These are phyloP conservation scores for Rhodotorula sp. DNA, from an alignment of 1,284 basidiomycete genomes.

Conservation along the genomic window DNA sequence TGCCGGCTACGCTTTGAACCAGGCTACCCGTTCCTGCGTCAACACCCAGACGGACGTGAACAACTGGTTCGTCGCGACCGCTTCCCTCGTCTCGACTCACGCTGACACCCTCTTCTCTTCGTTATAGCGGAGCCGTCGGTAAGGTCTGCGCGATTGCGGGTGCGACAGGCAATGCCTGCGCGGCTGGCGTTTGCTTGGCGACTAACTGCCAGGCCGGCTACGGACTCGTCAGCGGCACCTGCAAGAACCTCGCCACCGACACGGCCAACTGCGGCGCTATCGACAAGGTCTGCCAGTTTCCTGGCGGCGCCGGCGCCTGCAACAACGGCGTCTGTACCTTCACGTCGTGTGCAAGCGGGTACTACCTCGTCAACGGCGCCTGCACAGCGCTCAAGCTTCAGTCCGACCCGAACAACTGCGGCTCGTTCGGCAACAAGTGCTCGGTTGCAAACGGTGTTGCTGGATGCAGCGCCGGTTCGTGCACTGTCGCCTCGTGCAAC, in stretches of 20 bases:
- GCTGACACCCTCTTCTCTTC: too few relatives aligned
- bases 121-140: slow-evolving; percentile 17
- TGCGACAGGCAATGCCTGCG: slow-evolving; percentile 21
- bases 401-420: slow-evolving; percentile 31
- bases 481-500: slow-evolving; percentile 22
- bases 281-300: slow-evolving; percentile 24
- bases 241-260: slow-evolving; percentile 8
- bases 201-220: slow-evolving; percentile 21
- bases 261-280: slow-evolving; percentile 32
- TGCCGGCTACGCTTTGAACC: slow-evolving; percentile 12
- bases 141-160: slow-evolving; percentile 8
- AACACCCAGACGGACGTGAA: slow-evolving; percentile 7
- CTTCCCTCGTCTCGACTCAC: too few relatives aligned
- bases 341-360: slow-evolving; percentile 23
- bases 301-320: slow-evolving; percentile 27
- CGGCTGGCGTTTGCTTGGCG: slow-evolving; percentile 11
- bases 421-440: slow-evolving; percentile 24
- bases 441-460: slow-evolving; percentile 18
- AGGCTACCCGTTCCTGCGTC: slow-evolving; percentile 14
- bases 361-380: slow-evolving; percentile 20
- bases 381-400: slow-evolving; percentile 23
- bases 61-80: slow-evolving; percentile 17
- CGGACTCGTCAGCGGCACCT: background rate
- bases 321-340: slow-evolving; percentile 14
- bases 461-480: slow-evolving; percentile 7